Conservation (phyloP, 116 monocot genomes). For the Papilionanthe hybrid region DNA sequence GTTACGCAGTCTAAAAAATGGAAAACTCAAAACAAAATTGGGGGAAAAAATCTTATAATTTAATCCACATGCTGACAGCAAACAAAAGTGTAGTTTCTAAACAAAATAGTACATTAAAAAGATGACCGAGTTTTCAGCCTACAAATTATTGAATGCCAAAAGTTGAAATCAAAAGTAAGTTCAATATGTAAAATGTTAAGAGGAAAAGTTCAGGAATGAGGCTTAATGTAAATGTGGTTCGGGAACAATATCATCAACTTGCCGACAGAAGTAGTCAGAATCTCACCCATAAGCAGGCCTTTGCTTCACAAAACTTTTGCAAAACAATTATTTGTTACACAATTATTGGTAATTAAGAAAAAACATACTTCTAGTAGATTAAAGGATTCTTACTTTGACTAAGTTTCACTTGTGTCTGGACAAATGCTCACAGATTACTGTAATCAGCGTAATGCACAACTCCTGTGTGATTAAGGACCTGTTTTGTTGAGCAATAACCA, state of each 20-base stretch:
- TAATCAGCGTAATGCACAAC: not conserved
- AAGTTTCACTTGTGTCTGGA: not conserved
- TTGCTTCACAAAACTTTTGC: not conserved
- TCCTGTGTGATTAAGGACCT: not conserved
- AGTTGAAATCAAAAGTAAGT: not conserved
- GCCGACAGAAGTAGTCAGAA: not conserved
- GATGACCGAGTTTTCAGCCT: not conserved
- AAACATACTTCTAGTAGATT: not conserved
- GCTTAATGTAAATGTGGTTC: not conserved
- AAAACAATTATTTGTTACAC: not conserved
- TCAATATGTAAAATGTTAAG: not conserved
- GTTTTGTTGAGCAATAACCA: not conserved
- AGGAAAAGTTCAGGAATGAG: not conserved
- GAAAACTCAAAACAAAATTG: not conserved
- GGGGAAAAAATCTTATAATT: not conserved
- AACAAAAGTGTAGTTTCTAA: not conserved
- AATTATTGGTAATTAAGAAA: not conserved
- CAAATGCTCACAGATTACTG: not conserved
- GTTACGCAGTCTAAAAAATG: not conserved
- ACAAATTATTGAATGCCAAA: not conserved
- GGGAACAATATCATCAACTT: not conserved
- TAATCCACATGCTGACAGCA: not conserved
- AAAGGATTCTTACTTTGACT: not conserved
- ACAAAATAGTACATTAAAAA: not conserved
- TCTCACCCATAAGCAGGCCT: not conserved